These are phyloP conservation scores for Dillenia turbinata DNA, from an alignment of 164 flowering plant genomes.

Conservation along the genomic window DNA sequence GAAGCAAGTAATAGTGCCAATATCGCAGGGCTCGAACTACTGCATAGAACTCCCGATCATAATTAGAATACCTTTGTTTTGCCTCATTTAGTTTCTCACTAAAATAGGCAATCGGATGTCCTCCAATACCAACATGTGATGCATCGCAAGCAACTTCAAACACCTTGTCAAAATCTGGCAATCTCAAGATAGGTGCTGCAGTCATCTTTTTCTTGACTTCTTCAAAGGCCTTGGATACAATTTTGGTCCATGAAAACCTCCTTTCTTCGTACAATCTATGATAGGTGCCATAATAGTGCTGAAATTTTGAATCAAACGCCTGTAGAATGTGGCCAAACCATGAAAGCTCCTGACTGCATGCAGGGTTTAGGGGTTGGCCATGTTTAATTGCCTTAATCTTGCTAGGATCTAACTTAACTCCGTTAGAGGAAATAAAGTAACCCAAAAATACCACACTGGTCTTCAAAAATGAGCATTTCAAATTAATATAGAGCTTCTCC, in stretches of 20 bases:
- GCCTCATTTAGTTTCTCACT: not conserved
- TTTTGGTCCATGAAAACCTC: constrained; percentile 1
- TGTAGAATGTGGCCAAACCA: constrained; percentile 7
- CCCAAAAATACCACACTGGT: not conserved
- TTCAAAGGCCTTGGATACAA: not conserved
- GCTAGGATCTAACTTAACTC: not conserved
- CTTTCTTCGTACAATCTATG: constrained; percentile 3
- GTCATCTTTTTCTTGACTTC: not conserved
- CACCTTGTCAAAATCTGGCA: constrained; percentile 3
- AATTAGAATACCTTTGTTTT: no score
- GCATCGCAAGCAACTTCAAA: constrained; percentile 6
- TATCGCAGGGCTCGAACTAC: not conserved
- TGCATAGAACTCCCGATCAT: no score
- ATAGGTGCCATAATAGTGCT: constrained; percentile 7
- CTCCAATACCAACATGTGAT: not conserved
- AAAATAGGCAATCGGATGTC: not conserved
- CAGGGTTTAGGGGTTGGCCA: not conserved
- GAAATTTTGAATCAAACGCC: constrained; percentile 1
- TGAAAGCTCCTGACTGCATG: constrained; percentile 1
- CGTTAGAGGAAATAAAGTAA: not conserved
- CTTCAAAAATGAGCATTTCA: constrained; percentile 3
- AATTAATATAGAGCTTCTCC: not conserved
- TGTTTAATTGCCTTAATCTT: constrained; percentile 3
- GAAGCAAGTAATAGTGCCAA: not conserved
- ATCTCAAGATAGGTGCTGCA: not conserved